Base-by-base conservation (phyloP, 2,329 filamentous ascomycete genomes). In the Colletotrichum aenigma region DNA sequence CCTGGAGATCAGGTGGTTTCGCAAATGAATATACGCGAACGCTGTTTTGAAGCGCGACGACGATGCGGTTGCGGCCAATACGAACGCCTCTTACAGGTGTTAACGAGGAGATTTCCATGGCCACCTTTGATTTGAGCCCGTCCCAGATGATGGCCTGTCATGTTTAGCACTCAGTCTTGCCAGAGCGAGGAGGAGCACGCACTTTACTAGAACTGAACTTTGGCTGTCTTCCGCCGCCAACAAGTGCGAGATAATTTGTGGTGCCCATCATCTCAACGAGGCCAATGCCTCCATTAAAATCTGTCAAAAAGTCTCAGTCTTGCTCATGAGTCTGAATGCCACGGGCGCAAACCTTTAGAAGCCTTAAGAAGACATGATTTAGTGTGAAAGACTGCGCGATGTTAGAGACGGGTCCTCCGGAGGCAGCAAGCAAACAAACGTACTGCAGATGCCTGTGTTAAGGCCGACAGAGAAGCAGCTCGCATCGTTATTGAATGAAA, bases 131-230 rank as follows among this genome's bases (percentile, higher is more conserved):
- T 78, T 94, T 94, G 76, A 92, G 89, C 80, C 98, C 95, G 83
- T 99, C 96, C 96, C 96, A 98, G 80, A 98, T 94, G 78, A 97
- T 93, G 65, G 96, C 90, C 91, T 93, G 30, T 15, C 73, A 10
- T 16, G 24, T 66, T 28, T 34, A 64, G 66, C 18, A 73, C 38
- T 56, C 65, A 24, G 13, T 64, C 65, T 76, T 26, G 32, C 66
- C 30, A 30, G 52, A 7, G 21, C 28, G 16, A 15, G 28, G 32
- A 2, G 9, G 10, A 60, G 12, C 15, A 69, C 80, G 10, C 80
- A 93, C 95, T 88, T 97, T 98, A 85, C 96, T 97, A 82, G 94
- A 94, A 16, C 95, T 93, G 80, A 95, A 97, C 81, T 96, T 96
- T 69, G 96, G 95, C 75, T 93, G 92, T 80, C 91, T 94, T 65